phyloP scores from a whole-genome alignment of 352 stramenopile genomes.

The Phytophthora fragariae region DNA sequence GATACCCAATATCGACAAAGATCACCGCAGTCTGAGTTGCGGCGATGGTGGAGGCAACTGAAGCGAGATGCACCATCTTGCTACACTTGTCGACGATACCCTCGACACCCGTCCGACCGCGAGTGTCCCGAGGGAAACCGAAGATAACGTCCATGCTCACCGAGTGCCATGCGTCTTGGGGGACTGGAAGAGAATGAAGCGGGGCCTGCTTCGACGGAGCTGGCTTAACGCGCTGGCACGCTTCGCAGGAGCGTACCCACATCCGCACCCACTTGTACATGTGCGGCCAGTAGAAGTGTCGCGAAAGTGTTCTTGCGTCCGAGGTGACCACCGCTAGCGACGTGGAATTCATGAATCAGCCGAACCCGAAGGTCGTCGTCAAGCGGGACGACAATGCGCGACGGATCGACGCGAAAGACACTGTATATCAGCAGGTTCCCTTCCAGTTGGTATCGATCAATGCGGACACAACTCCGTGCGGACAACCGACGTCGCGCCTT shows the following conservation, averaged over 20 bases:
- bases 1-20: too few species aligned
- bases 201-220: background rate
- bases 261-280: constrained; percentile 36
- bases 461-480: too few species aligned
- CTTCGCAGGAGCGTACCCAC: constrained; percentile 6
- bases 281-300: constrained; percentile 33
- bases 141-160: background rate
- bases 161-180: background rate
- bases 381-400: too few species aligned
- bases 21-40: background rate
- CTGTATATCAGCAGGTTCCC: background rate
- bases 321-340: background rate
- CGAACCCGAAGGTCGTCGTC: background rate
- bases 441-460: constrained; percentile 12
- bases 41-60: background rate
- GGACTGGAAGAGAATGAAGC: background rate
- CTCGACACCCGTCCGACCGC: too few species aligned
- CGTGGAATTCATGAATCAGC: constrained; percentile 24
- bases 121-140: background rate
- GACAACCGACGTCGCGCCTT: too few species aligned
- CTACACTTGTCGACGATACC: background rate
- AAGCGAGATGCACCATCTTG: background rate
- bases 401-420: background rate
- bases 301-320: constrained; percentile 25
- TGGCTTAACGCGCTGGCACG: constrained; percentile 30